Base-by-base conservation (phyloP, 768 basidiomycete species). In the Russula sp. region DNA sequence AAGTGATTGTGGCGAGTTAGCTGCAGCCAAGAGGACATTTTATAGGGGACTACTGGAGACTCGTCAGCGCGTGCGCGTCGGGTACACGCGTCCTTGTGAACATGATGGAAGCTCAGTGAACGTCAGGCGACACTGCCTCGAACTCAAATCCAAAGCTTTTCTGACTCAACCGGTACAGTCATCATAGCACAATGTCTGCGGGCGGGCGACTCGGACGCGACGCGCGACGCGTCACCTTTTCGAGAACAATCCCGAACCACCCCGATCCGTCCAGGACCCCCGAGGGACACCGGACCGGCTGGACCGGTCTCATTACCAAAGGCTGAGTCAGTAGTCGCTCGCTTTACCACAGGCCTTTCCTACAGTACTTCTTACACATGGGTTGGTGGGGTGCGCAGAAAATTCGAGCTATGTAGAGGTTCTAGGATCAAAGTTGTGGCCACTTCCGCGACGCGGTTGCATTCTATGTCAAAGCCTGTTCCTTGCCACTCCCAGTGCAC, bases 21-120 rank as follows among this genome's bases (percentile, higher is more conserved):
- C 2, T 20, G 22, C 6, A 7, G 32, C 5, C 9, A 50, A 37
- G 35, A 14, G 34, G 53, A 34, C 10, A 37, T 44, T 64, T 64
- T 64, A 64, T 60, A 64, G 54, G 42, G 40, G 39, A 13, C 11
- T 0, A 42, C 13, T 20, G 31, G 35, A 6, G n/a, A 42, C 37
- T 63, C 47, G 63, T 64, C 63, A 64, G 59, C 54, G 27, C 54
- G 22, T 59, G 16, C 63, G 63, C 63, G 63, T 64, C 63, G 53
- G 1, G 63, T 42, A 59, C 40, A 22, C 63, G 63, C 59, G 63
- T 64, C 63, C 14, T 32, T 34, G 49, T 20, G 45, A 39, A 48
- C 55, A 59, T 48, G 18, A 10, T 44, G 42, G 42, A 44, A 44
- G 16, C 14, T 31, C 27, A 4, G 40, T 45, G 55, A 55, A 31